These are phyloP conservation scores for Colletotrichum paranaense DNA, from an alignment of 2,329 filamentous ascomycete species.

Conservation along the genomic window DNA sequence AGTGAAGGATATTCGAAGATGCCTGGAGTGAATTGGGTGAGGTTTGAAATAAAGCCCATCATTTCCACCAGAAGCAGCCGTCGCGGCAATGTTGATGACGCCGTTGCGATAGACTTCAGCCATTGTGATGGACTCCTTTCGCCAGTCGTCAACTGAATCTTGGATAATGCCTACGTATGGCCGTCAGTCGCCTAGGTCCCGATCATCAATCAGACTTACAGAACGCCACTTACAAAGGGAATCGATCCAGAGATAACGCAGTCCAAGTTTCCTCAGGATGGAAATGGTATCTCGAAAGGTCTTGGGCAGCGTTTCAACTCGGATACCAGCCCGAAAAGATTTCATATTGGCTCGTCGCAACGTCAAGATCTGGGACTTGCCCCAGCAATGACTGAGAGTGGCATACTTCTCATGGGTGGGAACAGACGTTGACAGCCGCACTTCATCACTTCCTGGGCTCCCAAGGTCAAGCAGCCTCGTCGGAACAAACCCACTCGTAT, in stretches of 20 bases:
- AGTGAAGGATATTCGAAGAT: not conserved
- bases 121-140: not conserved
- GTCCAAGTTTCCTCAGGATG: not conserved
- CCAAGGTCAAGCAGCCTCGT: not conserved
- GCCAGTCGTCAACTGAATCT: not conserved
- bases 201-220: not conserved
- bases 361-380: not conserved
- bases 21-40: not conserved
- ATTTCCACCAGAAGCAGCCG: not conserved
- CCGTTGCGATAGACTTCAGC: not conserved
- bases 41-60: not conserved
- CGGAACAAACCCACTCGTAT: not conserved
- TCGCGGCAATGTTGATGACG: not conserved
- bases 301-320: not conserved
- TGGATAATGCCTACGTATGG: not conserved
- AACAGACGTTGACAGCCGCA: not conserved
- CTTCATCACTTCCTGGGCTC: not conserved
- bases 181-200: not conserved
- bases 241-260: slow-evolving; percentile 26
- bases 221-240: slow-evolving; percentile 10
- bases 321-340: not conserved
- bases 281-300: slow-evolving; percentile 17
- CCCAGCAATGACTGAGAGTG: not conserved
- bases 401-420: not conserved
- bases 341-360: not conserved